A percentile compares a stretch with the other conserved stretches of the same genome.
Conservation (phyloP, 2,329 filamentous ascomycete species). For the Erysiphe pulchra region DNA sequence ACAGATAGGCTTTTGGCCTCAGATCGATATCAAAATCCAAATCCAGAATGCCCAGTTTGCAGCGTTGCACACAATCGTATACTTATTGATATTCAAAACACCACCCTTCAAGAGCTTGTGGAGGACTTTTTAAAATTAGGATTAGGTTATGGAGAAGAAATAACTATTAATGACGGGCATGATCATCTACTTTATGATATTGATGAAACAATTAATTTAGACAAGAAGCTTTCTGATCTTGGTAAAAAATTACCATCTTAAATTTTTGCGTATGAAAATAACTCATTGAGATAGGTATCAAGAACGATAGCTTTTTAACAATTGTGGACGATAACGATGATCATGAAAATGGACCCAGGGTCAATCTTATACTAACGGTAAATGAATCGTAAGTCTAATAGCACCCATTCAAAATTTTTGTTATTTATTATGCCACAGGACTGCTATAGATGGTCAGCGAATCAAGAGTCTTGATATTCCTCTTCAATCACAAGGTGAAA, state of each 20-base stretch:
- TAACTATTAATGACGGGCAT: conserved; percentile 49
- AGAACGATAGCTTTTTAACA: conserved; percentile 50
- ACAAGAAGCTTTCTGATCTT: conserved; percentile 54
- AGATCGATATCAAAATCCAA: conserved; percentile 34
- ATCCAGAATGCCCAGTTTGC: conserved; percentile 65
- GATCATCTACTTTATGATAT: conserved; percentile 60
- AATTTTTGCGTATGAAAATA: neutral
- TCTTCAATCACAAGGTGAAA: conserved; percentile 2
- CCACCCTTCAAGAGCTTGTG: conserved; percentile 58
- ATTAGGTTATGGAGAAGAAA: conserved; percentile 57
- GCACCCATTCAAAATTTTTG: neutral
- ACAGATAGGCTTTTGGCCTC: conserved; percentile 30
- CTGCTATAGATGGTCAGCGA: conserved; percentile 22
- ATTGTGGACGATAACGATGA: conserved; percentile 61
- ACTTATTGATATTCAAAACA: conserved; percentile 39
- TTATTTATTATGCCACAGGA: conserved; percentile 2
- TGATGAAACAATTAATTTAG: conserved; percentile 66
- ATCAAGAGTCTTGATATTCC: conserved; percentile 18
- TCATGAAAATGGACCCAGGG: conserved; percentile 25
- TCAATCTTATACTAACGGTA: conserved; percentile 55
- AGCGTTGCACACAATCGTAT: conserved; percentile 43
- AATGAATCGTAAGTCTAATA: conserved; percentile 28
- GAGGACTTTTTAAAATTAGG: conserved; percentile 43
- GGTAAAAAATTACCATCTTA: conserved; percentile 20
- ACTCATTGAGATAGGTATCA: conserved; percentile 26